Conservation (phyloP, 1,284 basidiomycete species). For the Marasmius oreades region DNA sequence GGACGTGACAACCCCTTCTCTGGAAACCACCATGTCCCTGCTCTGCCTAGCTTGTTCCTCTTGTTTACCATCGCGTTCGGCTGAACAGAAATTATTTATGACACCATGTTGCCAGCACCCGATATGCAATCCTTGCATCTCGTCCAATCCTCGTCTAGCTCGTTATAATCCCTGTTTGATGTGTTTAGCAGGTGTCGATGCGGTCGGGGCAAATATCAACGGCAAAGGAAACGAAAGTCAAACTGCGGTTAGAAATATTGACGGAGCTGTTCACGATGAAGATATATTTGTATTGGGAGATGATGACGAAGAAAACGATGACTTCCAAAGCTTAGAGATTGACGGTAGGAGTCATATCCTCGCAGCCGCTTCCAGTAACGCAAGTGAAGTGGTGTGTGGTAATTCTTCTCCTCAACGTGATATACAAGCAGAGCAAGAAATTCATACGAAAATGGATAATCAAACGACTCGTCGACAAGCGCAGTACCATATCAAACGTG, state of each 20-base stretch:
- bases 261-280: conserved; percentile 52
- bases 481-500: conserved; percentile 54
- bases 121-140: conserved; percentile 54
- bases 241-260: conserved; percentile 34
- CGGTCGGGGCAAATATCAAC: conserved; percentile 29
- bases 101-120: conserved; percentile 58
- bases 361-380: neutral
- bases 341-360: neutral
- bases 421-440: neutral
- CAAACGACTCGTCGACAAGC: conserved; percentile 18
- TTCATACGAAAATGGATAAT: neutral
- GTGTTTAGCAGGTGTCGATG: conserved; percentile 55
- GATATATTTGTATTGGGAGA: conserved; percentile 64
- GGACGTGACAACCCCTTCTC: neutral
- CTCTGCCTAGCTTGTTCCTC: conserved; percentile 63
- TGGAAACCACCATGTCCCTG: conserved; percentile 11
- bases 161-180: conserved; percentile 64
- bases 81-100: conserved; percentile 30
- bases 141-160: conserved; percentile 52
- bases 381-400: neutral
- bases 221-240: neutral
- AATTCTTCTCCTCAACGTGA: neutral
- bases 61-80: conserved; percentile 43
- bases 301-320: conserved; percentile 50
- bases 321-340: conserved; percentile 16